phyloP scores from a whole-genome alignment of 2,329 filamentous ascomycete species.

The Pestalotiopsis sp. region DNA sequence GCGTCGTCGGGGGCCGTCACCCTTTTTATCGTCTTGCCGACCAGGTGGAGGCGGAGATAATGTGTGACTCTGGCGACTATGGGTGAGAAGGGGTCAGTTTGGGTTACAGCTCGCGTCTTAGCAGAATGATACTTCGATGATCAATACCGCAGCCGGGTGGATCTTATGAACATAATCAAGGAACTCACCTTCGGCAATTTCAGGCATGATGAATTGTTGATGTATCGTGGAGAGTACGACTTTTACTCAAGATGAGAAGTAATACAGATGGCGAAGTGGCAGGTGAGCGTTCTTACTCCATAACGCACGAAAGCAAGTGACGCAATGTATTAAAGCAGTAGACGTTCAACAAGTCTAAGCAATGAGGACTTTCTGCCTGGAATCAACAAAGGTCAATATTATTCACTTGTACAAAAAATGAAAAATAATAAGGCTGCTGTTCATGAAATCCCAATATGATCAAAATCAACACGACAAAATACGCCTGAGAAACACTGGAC shows the following conservation, averaged over 20 bases:
- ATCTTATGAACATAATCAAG: neutral
- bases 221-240: neutral
- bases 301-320: neutral
- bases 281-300: neutral
- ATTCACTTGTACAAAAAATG: neutral
- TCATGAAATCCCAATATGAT: neutral
- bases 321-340: neutral
- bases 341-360: too few relatives aligned
- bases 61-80: conserved; percentile 82
- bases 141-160: neutral
- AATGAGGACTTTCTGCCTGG: too few relatives aligned
- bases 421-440: neutral
- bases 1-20: conserved; percentile 76
- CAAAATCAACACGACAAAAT: neutral
- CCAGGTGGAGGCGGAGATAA: conserved; percentile 79
- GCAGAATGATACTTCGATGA: neutral
- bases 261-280: neutral
- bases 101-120: neutral
- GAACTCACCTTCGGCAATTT: conserved; percentile 30
- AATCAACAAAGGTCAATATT: too few relatives aligned
- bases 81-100: neutral
- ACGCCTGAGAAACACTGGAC: neutral
- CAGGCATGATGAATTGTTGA: conserved; percentile 25
- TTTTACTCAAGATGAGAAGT: neutral
- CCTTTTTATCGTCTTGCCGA: conserved; percentile 76